Evolutionary conservation across 2,329 filamentous ascomycete genomes (phyloP), one percentile per base, ranked within the genome.

Genomic region (Ceratocystis huliohia): DNA sequence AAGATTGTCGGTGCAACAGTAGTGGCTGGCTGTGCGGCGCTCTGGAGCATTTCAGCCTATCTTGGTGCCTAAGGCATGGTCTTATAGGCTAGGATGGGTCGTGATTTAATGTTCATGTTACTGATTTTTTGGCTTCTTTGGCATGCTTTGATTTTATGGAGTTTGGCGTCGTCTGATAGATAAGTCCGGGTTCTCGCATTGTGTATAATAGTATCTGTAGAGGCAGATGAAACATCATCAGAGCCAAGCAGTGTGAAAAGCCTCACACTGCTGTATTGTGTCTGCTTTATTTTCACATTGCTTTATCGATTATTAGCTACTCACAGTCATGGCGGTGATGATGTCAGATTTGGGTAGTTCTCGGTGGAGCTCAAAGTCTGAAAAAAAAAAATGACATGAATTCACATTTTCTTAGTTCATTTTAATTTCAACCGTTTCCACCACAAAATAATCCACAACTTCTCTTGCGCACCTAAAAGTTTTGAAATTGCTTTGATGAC

Each of bases 1-100:
- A 87, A 85, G 74, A 75, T 82, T 1, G 75, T 83, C 37, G 85
- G 85, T n/a, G 82, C 81, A 3, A 81, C 82, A 22, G 82, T 83
- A 6, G 74, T 88, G 64, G 81, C 78, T n/a, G 84, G 83, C 0
- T 87, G 84, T 71, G 81, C 79, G 8, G 73, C 83, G 57, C 74
- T 86, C 1, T 87, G 84, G 84, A 79, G 77, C 4, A 69, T 84
- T 22, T 81, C 82, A 3, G 82, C 83, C 1, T 81, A 81, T 65
- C 67, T 86, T 44, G 82, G 65, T 6, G 53, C 56, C 5, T 68
- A 64, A 62, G 10, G 6, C 4, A 30, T 46, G 44, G 25, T 5
- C 33, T n/a, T 17, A 20, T 33, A 28, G 15, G 25, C 1, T 25
- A 33, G 56, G 56, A 28, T 37, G 37, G 37, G 37, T 15, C 10